Evolutionary conservation across 2,329 filamentous ascomycete genomes (phyloP).

Genomic region (Penicillium brasilianum): DNA sequence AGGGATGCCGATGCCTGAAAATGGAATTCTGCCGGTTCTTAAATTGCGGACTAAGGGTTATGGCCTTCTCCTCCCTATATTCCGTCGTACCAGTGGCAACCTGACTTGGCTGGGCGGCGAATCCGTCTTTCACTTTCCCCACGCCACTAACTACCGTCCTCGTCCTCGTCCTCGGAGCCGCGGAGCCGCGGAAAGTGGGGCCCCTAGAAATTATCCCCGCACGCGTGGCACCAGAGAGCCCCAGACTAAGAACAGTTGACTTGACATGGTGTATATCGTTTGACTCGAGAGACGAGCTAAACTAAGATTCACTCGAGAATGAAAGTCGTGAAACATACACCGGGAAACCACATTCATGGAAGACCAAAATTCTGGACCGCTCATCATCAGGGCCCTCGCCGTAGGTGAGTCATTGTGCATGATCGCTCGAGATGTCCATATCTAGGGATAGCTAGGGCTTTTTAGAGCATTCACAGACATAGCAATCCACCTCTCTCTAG

Average conservation of each 20-base stretch:
- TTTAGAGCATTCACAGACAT: background rate
- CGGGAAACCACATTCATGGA: background rate
- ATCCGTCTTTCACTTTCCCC: background rate
- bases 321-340: background rate
- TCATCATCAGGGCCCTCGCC: background rate
- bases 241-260: background rate
- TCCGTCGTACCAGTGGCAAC: background rate
- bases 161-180: background rate
- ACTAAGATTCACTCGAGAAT: background rate
- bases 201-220: background rate
- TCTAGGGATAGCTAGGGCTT: background rate
- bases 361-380: background rate
- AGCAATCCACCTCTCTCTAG: background rate
- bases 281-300: background rate
- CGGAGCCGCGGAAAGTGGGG: background rate
- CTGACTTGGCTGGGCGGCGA: background rate
- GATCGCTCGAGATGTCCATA: background rate
- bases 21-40: too few species aligned
- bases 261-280: background rate
- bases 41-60: too few species aligned
- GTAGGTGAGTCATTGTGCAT: slow-evolving; percentile 1
- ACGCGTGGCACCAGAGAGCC: background rate
- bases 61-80: too few species aligned
- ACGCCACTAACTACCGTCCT: background rate
- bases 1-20: too few species aligned